Base-by-base conservation (phyloP, 495 filamentous ascomycete species). In the Talaromyces proteolyticus region DNA sequence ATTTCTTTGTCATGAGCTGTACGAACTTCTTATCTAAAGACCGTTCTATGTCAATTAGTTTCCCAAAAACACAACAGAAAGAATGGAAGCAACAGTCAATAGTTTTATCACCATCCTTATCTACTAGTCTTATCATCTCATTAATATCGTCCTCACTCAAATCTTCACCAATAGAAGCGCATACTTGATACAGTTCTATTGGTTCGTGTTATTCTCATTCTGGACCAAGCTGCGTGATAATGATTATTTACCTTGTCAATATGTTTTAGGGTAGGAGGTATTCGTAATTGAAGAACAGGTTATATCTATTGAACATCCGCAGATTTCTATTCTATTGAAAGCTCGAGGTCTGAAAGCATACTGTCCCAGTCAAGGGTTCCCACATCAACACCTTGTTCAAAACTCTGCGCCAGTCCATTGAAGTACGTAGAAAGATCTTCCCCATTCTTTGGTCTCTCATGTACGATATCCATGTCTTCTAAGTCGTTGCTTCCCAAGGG, bases 321-420 rank as follows among this genome's bases (percentile, higher is more conserved):
- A 36, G 29, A 36, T 36, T 36, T 36, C 29, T 36, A 36, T 36
- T 7, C 29, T 7, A 36, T 36, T 36, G 29, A 36, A 36, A 6
- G 29, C 29, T 64, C 61, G 16, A 57, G 40, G 7, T 55, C 59
- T 3, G 49, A 34, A 41, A 61, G 54, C n/a, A 61, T 24, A 7
- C 47, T 43, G 23, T 52, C 53, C 60, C 60, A 63, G 36, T 61
- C 51, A 17, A 62, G 40, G 6, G 34, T 14, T 10, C 38, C 16
- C 6, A 53, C 46, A 34, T 54, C 60, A 23, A 51, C 50, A 52
- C 39, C 51, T 3, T 44, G 36, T 23, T 57, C 59, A 21, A 62
- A 62, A 17, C 38, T 44, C 43, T 62, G 52, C 52, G 52, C 59
- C 14, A 36, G 29, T 36, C 29, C 29, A 36, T 59, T 50, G 14